Evolutionary conservation across 164 flowering plant species (phyloP), one percentile per base, ranked within the genome.

Genomic region (Magnolia changhungtana): DNA sequence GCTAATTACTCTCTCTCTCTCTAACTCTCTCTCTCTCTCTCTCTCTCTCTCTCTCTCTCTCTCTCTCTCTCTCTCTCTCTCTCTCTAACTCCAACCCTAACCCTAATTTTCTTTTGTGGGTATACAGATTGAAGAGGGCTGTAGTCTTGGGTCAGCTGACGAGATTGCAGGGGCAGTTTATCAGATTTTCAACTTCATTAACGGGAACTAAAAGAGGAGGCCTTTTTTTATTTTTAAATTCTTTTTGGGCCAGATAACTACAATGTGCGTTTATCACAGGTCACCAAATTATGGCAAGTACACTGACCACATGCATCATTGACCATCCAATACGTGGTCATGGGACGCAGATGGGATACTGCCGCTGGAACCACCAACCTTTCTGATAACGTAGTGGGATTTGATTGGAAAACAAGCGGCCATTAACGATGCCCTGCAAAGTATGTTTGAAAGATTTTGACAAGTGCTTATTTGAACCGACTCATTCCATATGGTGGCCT

Each of bases 91-190:
- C 27, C 27, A 24, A 14, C 63, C 63, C 68, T 8, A 65, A 65
- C 27, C 59, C 52, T 18, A 58, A 37, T 29, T 29, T 27, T 14
- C 45, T 37, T 37, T 37, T 37, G 45, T 3, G 45, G 68, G 27
- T 5, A 7, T 72, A 79, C 87, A 90, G 94, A 85, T 85, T 58
- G 94, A 90, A 77, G 94, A 90, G 13, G 90, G 78, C 1, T 89
- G 92, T 78, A 83, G 79, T 80, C 80, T 89, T 10, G 81, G 84
- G 74, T 82, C 92, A 67, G 90, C 86, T 4, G 90, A 88, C 59
- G 90, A 87, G 82, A 84, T 90, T 49, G 88, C 85, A 65, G 76
- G 80, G 50, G 84, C 88, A n/a, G 91, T 88, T 61, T 87, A 86
- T 80, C 87, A 88, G 73, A 80, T 89, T 72, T 85, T 90, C 78